Evolutionary conservation across 1,284 basidiomycete species (phyloP).

Genomic region (Ceraceosorus bombacis): DNA sequence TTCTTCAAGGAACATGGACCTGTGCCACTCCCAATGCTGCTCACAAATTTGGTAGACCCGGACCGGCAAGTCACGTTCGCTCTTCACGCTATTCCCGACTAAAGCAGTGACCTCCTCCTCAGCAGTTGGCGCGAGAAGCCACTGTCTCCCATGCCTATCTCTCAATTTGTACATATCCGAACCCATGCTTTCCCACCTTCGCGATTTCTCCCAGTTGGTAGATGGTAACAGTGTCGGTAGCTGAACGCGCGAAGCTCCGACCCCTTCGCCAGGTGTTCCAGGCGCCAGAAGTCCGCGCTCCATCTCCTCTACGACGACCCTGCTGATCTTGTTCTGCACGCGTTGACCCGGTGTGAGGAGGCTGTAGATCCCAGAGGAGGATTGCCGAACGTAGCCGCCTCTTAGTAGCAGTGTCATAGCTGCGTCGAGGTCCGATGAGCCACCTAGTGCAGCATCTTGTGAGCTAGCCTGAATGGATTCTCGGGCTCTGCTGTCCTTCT

Average conservation of each 20-base stretch:
- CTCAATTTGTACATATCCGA: constrained; percentile 46
- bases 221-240: constrained; percentile 45
- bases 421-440: background rate
- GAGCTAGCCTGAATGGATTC: no score
- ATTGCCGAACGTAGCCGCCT: constrained; percentile 45
- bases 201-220: constrained; percentile 42
- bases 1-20: no score
- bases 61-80: constrained; percentile 40
- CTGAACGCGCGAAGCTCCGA: constrained; percentile 41
- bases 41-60: constrained; percentile 44
- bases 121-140: constrained; percentile 48
- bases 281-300: constrained; percentile 7
- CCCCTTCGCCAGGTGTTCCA: constrained; percentile 1
- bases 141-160: constrained; percentile 42
- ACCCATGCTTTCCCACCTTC: constrained; percentile 40
- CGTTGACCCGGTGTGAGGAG: constrained; percentile 46
- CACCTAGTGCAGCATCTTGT: no score
- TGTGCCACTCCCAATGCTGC: background rate
- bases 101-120: constrained; percentile 49
- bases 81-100: constrained; percentile 38
- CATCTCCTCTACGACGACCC: constrained; percentile 47
- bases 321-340: constrained; percentile 39
- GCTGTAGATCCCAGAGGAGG: constrained; percentile 47
- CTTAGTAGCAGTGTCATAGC: constrained; percentile 29
- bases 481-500: no score